Percentiles rank a stretch among this genome's conserved stretches.
phyloP scores from a whole-genome alignment of 129 eudicot species.

The Tanacetum coccineum region DNA sequence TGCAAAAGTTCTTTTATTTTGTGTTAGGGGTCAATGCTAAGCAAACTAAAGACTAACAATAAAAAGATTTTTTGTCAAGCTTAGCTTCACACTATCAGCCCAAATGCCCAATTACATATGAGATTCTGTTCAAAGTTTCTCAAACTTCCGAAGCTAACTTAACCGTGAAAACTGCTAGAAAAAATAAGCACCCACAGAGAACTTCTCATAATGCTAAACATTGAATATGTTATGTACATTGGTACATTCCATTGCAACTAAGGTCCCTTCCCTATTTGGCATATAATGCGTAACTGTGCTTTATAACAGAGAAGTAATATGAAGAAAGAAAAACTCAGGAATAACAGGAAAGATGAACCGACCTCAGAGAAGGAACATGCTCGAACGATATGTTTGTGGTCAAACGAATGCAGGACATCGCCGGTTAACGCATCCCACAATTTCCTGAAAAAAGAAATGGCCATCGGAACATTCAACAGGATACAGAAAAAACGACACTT shows the following conservation, averaged over 20 bases:
- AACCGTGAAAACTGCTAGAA: not conserved
- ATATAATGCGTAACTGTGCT: not conserved
- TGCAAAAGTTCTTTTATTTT: too few relatives aligned
- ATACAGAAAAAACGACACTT: not conserved
- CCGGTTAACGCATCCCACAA: constrained; percentile 79
- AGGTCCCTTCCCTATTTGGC: not conserved
- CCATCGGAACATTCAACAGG: not conserved
- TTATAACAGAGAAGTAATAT: not conserved
- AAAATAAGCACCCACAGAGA: not conserved
- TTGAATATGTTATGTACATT: not conserved
- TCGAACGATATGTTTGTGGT: constrained; percentile 83
- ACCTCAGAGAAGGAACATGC: constrained; percentile 84
- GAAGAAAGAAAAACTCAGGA: not conserved
- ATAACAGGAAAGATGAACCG: not conserved
- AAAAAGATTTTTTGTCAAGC: not conserved
- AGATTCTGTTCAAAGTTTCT: not conserved
- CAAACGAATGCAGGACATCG: constrained; percentile 63
- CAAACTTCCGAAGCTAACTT: not conserved
- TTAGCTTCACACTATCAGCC: not conserved
- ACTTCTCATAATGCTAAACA: not conserved
- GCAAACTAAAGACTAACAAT: not conserved
- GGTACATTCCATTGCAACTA: not conserved
- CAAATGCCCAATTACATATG: not conserved
- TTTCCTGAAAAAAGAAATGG: constrained; percentile 36
- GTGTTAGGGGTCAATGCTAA: not conserved